Base-by-base conservation (phyloP, 2,329 filamentous ascomycete genomes). In the Trichoderma sp. region DNA sequence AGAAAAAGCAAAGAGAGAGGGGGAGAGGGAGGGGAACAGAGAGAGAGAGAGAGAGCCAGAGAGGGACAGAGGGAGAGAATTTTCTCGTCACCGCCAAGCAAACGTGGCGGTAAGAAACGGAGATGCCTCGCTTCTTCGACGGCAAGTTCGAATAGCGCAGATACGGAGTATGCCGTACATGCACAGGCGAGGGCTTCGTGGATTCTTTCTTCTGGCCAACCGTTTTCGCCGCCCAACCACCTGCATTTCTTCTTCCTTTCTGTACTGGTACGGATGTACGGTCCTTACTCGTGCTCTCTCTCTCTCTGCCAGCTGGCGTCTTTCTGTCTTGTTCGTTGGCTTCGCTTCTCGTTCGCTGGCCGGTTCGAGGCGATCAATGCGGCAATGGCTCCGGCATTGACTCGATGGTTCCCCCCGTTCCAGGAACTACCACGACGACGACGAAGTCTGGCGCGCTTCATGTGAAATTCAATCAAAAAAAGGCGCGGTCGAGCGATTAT, bases 331-430 rank as follows among this genome's bases (percentile, higher is more conserved):
- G 34, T 43, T 60, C 44, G 30, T 19, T 52, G 43, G 45, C 30
- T 48, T 26, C 30, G 45, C 30, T 39, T 39, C 10, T 39, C 34
- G 34, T 14, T 41, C 48, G 50, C 50, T 52, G 58, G 58, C 47
- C 39, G 34, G 58, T 50, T 43, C 24, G 19, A 21, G 59, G 44
- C 44, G 17, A 62, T 62, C 41, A 62, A 62, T 62, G 59, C 59
- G 59, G 59, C 59, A 62, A 45, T 62, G 21, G 39, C 59, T 62
- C 59, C 59, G 48, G 48, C 59, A 30, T 34, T 52, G 41, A 30
- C 7, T 30, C 30, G 30, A 30, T 30, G 7, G 7, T 7, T 1
- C 30, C 30, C 28, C 28, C 57, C 30, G 59, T 62, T 28, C 58
- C 58, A 52, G 21, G 21, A 61, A 39, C n/a, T 28, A 30, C 55